Conservation (phyloP, 2,329 filamentous ascomycete species). For the Phaeosphaeriaceae sp. region DNA sequence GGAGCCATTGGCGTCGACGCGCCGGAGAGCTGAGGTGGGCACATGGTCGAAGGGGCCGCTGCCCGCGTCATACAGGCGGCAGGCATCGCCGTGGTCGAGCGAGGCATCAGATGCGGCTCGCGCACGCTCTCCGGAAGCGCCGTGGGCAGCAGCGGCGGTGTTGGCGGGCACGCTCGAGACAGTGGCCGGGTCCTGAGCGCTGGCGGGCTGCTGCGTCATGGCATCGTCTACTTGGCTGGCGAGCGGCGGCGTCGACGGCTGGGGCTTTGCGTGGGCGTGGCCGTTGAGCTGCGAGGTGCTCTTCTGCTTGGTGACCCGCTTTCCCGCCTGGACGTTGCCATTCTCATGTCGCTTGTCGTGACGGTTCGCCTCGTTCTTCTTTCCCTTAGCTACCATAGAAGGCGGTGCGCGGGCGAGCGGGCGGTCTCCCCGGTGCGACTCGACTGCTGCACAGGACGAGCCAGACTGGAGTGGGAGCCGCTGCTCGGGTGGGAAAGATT, state of each 20-base stretch:
- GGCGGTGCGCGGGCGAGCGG: constrained; percentile 38
- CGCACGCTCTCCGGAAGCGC: constrained; percentile 38
- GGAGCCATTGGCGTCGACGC: constrained; percentile 66
- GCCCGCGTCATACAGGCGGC: constrained; percentile 37
- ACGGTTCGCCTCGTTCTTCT: constrained; percentile 54
- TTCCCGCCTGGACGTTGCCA: constrained; percentile 81
- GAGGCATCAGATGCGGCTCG: constrained; percentile 54
- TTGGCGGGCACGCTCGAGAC: constrained; percentile 11
- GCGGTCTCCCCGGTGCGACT: constrained; percentile 48
- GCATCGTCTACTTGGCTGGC: constrained; percentile 46
- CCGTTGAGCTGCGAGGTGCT: constrained; percentile 55
- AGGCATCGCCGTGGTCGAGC: constrained; percentile 48
- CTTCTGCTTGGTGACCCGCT: constrained; percentile 64
- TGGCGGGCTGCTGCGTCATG: constrained; percentile 40
- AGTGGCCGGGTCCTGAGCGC: neutral
- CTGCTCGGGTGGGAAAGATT: constrained; percentile 27
- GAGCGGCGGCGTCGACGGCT: constrained; percentile 48
- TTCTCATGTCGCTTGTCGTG: constrained; percentile 77
- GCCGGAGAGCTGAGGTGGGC: constrained; percentile 61
- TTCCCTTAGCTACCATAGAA: constrained; percentile 59
- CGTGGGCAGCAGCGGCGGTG: constrained; percentile 17
- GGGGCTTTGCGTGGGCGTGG: constrained; percentile 50
- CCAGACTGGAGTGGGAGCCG: constrained; percentile 52
- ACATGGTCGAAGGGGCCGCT: constrained; percentile 46
- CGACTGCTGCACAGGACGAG: constrained; percentile 53